These are phyloP conservation scores for Erythrobasidium yunnanense DNA, from an alignment of 768 basidiomycete species.

Conservation along the genomic window DNA sequence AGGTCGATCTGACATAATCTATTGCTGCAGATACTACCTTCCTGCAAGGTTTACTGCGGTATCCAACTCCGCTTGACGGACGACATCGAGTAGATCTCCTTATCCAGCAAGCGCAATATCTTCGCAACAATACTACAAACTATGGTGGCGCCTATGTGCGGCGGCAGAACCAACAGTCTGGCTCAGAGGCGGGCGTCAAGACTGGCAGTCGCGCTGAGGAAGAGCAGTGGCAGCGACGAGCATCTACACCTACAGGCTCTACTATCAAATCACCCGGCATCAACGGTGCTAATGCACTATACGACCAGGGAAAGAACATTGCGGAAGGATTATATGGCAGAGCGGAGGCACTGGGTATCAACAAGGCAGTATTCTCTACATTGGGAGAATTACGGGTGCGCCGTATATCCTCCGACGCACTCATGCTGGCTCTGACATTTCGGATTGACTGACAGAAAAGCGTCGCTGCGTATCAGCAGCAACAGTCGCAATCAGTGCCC, in stretches of 20 bases:
- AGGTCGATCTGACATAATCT: not conserved
- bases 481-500: slow-evolving; percentile 12
- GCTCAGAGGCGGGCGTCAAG: slow-evolving; percentile 7
- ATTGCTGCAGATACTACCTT: slow-evolving; percentile 59
- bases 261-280: not conserved
- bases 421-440: not conserved
- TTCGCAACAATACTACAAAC: slow-evolving; percentile 33
- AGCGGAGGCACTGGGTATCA: slow-evolving; percentile 37
- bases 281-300: not conserved
- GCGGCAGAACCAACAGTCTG: slow-evolving; percentile 30
- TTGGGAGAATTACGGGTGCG: slow-evolving; percentile 33
- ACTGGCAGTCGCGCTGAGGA: slow-evolving; percentile 10
- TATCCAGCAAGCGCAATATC: slow-evolving; percentile 66
- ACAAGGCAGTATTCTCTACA: slow-evolving; percentile 32
- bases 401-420: not conserved
- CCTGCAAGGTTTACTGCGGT: slow-evolving; percentile 71
- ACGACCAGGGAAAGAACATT: slow-evolving; percentile 26
- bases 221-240: not conserved
- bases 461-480: slow-evolving; percentile 26
- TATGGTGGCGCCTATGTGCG: slow-evolving; percentile 16
- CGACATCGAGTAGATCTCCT: slow-evolving; percentile 55
- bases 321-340: slow-evolving; percentile 35
- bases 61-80: slow-evolving; percentile 52
- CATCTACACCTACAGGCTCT: not conserved
- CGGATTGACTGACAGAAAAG: not conserved